phyloP scores from a whole-genome alignment of 2,329 filamentous ascomycete genomes.

The Aureobasidium sp. region DNA sequence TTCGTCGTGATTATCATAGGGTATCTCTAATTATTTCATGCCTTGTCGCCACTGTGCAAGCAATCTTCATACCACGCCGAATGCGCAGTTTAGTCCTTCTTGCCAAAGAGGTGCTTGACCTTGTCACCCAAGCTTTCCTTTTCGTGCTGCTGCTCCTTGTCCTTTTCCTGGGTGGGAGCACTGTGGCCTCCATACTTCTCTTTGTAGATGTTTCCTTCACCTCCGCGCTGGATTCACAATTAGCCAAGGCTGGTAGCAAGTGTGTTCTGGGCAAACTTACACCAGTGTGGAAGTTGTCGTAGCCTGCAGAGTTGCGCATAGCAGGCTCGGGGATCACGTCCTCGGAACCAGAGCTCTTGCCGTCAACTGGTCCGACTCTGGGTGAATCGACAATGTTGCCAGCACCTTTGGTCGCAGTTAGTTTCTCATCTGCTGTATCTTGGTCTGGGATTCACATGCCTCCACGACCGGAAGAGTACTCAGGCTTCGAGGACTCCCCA shows the following conservation, averaged over 20 bases:
- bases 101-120: slow-evolving; percentile 32
- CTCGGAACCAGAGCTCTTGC: slow-evolving; percentile 23
- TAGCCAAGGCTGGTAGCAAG: neutral
- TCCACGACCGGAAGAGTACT: slow-evolving; percentile 31
- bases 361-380: slow-evolving; percentile 19
- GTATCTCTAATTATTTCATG: slow-evolving; percentile 10
- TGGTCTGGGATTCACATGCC: slow-evolving; percentile 11
- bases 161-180: slow-evolving; percentile 19
- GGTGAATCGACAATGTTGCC: slow-evolving; percentile 35
- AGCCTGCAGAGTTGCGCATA: slow-evolving; percentile 24
- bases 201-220: slow-evolving; percentile 39
- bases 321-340: slow-evolving; percentile 38
- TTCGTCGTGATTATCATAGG: neutral
- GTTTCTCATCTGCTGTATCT: neutral
- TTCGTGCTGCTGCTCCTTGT: slow-evolving; percentile 18
- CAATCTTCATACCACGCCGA: neutral
- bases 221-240: slow-evolving; percentile 29
- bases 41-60: neutral
- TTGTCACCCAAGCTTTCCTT: slow-evolving; percentile 33
- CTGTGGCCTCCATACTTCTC: slow-evolving; percentile 40
- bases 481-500: slow-evolving; percentile 28
- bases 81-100: slow-evolving; percentile 8
- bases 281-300: slow-evolving; percentile 41
- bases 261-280: slow-evolving; percentile 20
- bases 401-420: slow-evolving; percentile 21